Conservation (phyloP, 1,284 basidiomycete species). For the Ceraceosorus bombacis region DNA sequence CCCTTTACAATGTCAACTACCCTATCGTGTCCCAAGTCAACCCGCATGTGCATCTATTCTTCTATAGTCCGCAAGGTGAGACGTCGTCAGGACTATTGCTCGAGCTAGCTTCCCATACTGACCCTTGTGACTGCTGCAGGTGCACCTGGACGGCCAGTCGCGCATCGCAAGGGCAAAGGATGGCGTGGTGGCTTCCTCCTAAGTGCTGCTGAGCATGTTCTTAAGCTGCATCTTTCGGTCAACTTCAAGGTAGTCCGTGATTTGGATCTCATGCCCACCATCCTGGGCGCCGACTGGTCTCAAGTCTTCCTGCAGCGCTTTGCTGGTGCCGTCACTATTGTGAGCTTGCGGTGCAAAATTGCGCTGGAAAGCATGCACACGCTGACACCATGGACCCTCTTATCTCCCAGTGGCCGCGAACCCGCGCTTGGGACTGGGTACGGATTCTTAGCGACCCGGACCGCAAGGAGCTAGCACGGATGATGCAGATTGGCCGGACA, state of each 20-base stretch:
- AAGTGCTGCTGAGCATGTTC: constrained; percentile 48
- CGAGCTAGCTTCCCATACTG: no score
- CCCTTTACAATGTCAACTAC: constrained; percentile 67
- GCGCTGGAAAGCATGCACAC: no score
- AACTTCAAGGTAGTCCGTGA: constrained; percentile 47
- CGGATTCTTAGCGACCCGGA: constrained; percentile 42
- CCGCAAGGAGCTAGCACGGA: constrained; percentile 32
- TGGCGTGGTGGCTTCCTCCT: constrained; percentile 77
- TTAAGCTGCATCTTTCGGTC: constrained; percentile 43
- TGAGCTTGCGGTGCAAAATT: no score
- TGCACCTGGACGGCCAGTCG: constrained; percentile 85
- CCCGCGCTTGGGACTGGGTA: constrained; percentile 41
- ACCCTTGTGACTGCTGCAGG: constrained; percentile 51
- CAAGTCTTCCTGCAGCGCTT: constrained; percentile 44
- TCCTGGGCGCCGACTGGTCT: constrained; percentile 45
- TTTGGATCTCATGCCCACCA: constrained; percentile 38
- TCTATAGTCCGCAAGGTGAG: no score
- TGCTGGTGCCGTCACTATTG: constrained; percentile 42
- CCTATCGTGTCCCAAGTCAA: constrained; percentile 94
- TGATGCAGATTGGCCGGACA: constrained; percentile 35
- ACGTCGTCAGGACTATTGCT: no score
- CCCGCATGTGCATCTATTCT: constrained; percentile 63
- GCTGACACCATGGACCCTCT: no score
- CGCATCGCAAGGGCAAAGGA: constrained; percentile 79
- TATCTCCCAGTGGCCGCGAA: constrained; percentile 24